Percentiles rank a stretch among this genome's conserved stretches.
Conservation (phyloP, 768 basidiomycete genomes). For the Daedalea quercina region DNA sequence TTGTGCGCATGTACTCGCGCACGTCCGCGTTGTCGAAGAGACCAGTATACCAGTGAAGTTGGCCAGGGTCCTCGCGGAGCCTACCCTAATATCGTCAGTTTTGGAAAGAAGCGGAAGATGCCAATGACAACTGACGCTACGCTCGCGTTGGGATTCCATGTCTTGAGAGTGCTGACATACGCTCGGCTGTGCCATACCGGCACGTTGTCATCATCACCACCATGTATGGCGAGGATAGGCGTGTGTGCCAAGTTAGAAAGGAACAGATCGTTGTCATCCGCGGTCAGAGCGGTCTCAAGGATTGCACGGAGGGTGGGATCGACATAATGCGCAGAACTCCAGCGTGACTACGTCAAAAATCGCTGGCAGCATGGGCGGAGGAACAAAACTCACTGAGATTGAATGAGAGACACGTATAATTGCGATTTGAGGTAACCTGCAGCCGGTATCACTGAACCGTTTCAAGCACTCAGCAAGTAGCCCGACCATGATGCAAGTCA, state of each 20-base stretch:
- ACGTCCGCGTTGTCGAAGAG: conserved; percentile 52
- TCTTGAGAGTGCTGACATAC: conserved; percentile 47
- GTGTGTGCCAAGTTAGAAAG: conserved; percentile 68
- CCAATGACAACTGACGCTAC: conserved; percentile 35
- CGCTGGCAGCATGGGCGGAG: not conserved
- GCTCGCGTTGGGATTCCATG: conserved; percentile 48
- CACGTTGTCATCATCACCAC: conserved; percentile 84
- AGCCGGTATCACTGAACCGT: conserved; percentile 56
- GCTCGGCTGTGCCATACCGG: conserved; percentile 82
- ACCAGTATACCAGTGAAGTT: conserved; percentile 66
- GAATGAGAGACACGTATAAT: conserved; percentile 68
- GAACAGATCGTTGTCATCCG: conserved; percentile 87
- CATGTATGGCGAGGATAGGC: conserved; percentile 73
- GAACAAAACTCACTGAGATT: conserved; percentile 43
- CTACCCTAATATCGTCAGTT: conserved; percentile 23
- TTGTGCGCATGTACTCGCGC: conserved; percentile 44
- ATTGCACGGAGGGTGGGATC: conserved; percentile 72
- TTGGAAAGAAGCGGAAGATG: not conserved
- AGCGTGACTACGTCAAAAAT: not conserved
- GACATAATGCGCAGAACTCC: conserved; percentile 64
- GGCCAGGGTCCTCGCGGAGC: conserved; percentile 52
- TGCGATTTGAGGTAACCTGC: conserved; percentile 86
- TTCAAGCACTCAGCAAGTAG: not conserved
- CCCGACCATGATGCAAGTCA: not conserved
- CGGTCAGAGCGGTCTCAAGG: conserved; percentile 65